Evolutionary conservation across 2,329 filamentous ascomycete genomes (phyloP).

Genomic region (Talaromyces sp.): DNA sequence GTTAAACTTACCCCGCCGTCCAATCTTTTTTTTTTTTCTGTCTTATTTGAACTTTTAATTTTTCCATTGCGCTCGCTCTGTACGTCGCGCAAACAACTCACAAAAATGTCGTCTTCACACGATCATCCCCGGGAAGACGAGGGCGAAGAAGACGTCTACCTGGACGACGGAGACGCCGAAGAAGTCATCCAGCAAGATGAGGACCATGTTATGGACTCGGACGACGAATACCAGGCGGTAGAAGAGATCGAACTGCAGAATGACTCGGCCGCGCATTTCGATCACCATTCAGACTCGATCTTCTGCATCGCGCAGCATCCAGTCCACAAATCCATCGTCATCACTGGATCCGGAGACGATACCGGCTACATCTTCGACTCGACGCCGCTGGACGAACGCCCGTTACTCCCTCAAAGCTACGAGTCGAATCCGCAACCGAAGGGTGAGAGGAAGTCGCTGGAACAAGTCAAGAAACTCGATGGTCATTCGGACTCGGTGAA

Average conservation of each 20-base stretch:
- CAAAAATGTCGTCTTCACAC: constrained; percentile 29
- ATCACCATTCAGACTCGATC: constrained; percentile 81
- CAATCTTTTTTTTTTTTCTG: background rate
- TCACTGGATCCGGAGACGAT: constrained; percentile 83
- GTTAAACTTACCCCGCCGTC: background rate
- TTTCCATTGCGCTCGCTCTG: background rate
- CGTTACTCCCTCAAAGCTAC: constrained; percentile 72
- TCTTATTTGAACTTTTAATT: background rate
- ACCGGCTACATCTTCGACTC: constrained; percentile 82
- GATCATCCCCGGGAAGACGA: constrained; percentile 34
- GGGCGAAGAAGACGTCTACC: constrained; percentile 64
- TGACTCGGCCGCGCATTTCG: constrained; percentile 90
- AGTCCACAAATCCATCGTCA: constrained; percentile 67
- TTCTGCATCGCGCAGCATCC: constrained; percentile 96
- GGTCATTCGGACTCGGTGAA: constrained; percentile 92
- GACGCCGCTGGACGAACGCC: constrained; percentile 52
- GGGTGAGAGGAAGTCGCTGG: constrained; percentile 56
- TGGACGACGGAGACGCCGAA: constrained; percentile 70
- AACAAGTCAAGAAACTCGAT: constrained; percentile 68
- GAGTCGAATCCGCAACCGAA: constrained; percentile 59
- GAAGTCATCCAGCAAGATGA: constrained; percentile 67
- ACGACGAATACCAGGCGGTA: constrained; percentile 32
- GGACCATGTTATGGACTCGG: constrained; percentile 73
- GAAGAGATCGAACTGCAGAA: constrained; percentile 68
- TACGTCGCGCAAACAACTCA: background rate